phyloP scores from a whole-genome alignment of 768 basidiomycete species.

The Lyophyllum shimeji region DNA sequence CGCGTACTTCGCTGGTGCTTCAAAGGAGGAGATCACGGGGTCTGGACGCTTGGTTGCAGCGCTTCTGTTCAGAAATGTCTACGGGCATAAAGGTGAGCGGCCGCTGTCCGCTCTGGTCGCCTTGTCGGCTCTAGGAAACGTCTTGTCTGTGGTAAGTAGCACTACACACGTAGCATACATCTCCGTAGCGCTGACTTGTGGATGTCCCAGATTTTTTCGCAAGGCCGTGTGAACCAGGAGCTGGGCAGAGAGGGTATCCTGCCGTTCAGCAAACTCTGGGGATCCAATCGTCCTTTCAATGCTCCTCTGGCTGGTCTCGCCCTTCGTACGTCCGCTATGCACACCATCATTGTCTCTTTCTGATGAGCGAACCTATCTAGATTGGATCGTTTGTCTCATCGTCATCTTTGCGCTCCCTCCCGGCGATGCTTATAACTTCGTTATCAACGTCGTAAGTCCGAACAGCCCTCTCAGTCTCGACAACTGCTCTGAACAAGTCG shows the following conservation, averaged over 20 bases:
- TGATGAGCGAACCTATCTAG: conserved; percentile 14
- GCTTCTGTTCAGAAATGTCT: conserved; percentile 66
- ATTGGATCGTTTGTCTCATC: conserved; percentile 35
- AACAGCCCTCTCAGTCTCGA: neutral
- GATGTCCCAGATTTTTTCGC: conserved; percentile 19
- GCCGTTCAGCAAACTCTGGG: conserved; percentile 60
- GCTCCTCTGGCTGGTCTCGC: conserved; percentile 58
- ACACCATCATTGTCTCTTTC: conserved; percentile 10
- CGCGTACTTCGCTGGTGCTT: conserved; percentile 66
- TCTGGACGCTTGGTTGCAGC: conserved; percentile 65
- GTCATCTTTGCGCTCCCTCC: conserved; percentile 47
- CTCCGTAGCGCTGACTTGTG: neutral
- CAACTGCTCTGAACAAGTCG: neutral
- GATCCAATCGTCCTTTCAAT: conserved; percentile 59
- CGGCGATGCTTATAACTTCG: conserved; percentile 68
- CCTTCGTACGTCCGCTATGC: conserved; percentile 42
- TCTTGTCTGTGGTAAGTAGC: conserved; percentile 43
- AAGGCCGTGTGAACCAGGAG: conserved; percentile 56
- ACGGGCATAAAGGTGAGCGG: conserved; percentile 51
- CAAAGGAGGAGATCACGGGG: conserved; percentile 61
- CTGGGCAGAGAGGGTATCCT: conserved; percentile 63
- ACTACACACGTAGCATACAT: conserved; percentile 16
- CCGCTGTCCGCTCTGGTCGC: conserved; percentile 20
- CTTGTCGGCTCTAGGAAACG: conserved; percentile 60
- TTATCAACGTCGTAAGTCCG: conserved; percentile 51